Evolutionary conservation across 306 rosid species (phyloP).

Genomic region (Pyrus betulifolia): DNA sequence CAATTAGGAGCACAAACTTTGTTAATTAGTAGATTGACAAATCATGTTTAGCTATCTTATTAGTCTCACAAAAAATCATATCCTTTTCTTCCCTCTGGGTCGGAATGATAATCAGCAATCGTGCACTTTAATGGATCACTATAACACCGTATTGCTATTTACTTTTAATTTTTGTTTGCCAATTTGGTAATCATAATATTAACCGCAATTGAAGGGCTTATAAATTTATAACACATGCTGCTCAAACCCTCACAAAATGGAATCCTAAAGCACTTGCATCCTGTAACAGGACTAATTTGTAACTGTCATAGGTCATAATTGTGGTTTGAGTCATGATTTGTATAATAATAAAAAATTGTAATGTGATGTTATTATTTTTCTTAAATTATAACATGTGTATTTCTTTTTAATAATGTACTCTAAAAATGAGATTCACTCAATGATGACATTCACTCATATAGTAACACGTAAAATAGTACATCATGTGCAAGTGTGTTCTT

Average conservation of each 20-base stretch:
- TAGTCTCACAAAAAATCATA: not conserved
- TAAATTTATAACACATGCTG: not conserved
- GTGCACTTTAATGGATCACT: not conserved
- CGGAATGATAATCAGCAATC: not conserved
- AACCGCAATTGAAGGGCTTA: not conserved
- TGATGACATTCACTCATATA: not conserved
- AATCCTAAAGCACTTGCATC: not conserved
- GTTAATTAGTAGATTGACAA: not conserved
- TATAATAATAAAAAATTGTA: too few species aligned
- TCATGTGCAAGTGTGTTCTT: not conserved
- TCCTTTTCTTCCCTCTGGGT: not conserved
- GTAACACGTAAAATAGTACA: too few species aligned
- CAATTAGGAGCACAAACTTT: not conserved
- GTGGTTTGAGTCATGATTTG: not conserved
- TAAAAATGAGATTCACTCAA: not conserved
- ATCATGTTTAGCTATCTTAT: not conserved
- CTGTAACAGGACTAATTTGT: not conserved
- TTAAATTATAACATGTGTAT: too few species aligned
- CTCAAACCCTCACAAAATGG: not conserved
- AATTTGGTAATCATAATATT: not conserved
- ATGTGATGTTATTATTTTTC: too few species aligned
- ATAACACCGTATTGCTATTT: not conserved
- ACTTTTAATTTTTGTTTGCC: not conserved
- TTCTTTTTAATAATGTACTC: too few species aligned
- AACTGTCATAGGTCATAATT: not conserved